Conservation (phyloP, 2,329 filamentous ascomycete species). For the Lachnellula suecica region DNA sequence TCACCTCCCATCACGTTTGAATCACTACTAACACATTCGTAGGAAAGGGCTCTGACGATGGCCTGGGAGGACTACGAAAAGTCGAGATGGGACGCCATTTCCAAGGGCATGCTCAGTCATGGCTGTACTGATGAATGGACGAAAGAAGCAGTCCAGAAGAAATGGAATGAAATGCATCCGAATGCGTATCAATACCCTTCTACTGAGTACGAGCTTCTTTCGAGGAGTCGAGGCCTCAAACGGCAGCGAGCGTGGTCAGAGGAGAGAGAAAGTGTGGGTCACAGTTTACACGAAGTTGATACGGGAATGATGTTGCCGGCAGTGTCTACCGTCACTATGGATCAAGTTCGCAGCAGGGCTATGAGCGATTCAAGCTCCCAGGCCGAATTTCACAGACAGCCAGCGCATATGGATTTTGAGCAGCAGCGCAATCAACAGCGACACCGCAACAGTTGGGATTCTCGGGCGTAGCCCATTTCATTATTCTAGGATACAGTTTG, state of each 20-base stretch:
- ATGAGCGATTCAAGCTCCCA: conserved; percentile 17
- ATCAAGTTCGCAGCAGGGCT: conserved; percentile 17
- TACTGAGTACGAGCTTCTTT: conserved; percentile 6
- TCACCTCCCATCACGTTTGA: conserved; percentile 6
- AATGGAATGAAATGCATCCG: conserved; percentile 32
- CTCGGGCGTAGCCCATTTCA: neutral
- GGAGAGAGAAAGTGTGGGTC: conserved; percentile 1
- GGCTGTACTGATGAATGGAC: conserved; percentile 34
- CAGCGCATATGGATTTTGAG: conserved; percentile 15
- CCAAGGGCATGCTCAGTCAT: conserved; percentile 33
- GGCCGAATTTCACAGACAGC: conserved; percentile 13
- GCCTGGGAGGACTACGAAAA: conserved; percentile 33
- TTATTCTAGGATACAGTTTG: neutral
- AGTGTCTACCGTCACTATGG: conserved; percentile 13
- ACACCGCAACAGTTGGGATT: neutral
- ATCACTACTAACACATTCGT: conserved; percentile 9
- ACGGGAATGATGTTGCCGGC: conserved; percentile 4
- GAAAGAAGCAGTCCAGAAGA: conserved; percentile 33
- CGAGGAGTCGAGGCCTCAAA: conserved; percentile 1
- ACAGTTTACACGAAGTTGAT: conserved; percentile 1
- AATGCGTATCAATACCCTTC: neutral
- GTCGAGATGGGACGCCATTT: conserved; percentile 32
- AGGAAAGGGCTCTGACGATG: conserved; percentile 33
- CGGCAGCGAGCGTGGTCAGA: conserved; percentile 10
- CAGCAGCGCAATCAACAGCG: conserved; percentile 6